A percentile compares a stretch with the other conserved stretches of the same genome.
Conservation (phyloP, 2,329 filamentous ascomycete genomes). For the Basipetospora sp. region DNA sequence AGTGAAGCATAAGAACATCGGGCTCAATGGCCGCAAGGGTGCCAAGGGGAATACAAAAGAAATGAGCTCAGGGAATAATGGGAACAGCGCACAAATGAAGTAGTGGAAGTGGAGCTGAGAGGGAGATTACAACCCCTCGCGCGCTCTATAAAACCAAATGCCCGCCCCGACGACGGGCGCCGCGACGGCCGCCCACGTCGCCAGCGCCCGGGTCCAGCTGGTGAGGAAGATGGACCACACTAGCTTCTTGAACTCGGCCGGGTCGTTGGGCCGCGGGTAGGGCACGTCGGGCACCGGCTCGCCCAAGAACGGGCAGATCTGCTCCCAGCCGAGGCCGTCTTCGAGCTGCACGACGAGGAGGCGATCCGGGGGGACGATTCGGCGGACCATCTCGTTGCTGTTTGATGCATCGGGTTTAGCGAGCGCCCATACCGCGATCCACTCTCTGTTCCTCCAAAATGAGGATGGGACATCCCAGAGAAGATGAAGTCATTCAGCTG, state of each 20-base stretch:
- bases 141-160: constrained; percentile 3
- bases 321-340: constrained; percentile 21
- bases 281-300: constrained; percentile 15
- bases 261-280: constrained; percentile 18
- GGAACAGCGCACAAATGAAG: no score
- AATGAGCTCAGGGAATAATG: no score
- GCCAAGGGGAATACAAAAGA: no score
- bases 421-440: no score
- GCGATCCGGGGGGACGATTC: constrained; percentile 14
- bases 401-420: no score
- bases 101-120: no score
- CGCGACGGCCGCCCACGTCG: neutral
- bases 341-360: constrained; percentile 19
- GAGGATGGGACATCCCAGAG: no score
- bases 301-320: constrained; percentile 20
- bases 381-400: constrained; percentile 14
- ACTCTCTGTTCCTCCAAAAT: no score
- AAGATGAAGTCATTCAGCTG: no score
- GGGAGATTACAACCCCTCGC: no score
- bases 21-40: no score
- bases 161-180: neutral
- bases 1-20: no score
- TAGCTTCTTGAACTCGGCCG: constrained; percentile 14
- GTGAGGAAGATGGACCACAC: neutral
- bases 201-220: neutral